Evolutionary conservation across 192 early-diverging fungal species (phyloP), one percentile per base, ranked within the genome.

Genomic region (Backusella psychrophila): DNA sequence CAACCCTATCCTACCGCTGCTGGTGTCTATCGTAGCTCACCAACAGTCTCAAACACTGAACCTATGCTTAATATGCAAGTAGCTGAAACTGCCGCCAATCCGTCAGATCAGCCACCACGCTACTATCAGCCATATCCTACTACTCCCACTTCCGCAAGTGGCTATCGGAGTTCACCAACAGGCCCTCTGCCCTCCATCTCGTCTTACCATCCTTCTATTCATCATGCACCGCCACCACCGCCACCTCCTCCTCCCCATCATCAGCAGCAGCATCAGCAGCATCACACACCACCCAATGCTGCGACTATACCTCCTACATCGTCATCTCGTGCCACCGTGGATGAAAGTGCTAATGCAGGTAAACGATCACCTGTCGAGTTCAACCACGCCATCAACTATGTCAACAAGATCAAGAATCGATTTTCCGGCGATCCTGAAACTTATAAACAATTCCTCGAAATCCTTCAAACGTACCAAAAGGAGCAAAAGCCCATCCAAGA

Each of bases 351-450:
- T 9, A 39, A 39, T 11, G 66, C 41, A 17, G 34, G 31, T 15
- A 89, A 90, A 70, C 85, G 88, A 41, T 87, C 89, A 12, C 96
- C 96, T 0, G 91, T 99, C 6, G 98, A 99, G 79, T 99, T 99
- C 80, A 93, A 96, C 72, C 96, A 99, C 76, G 98, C 98, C 17
- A 99, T 99, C 56, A 98, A 94, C 80, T 99, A 98, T 81, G 98
- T 99, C 17, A 99, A 99, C 87, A 98, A 98, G 83, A 98, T 99
- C 79, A 99, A 99, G 91, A 97, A 93, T 77, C 94, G 97, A 12
- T 99, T 97, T 82, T 82, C 90, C 4, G 89, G 89, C 39, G 93
- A 98, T 78, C 98, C 96, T 1, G 97, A 99, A 34, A 95, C 91
- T 17, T 99, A 99, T 83, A 96, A 96, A 77, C 94, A 96, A 80